Percentiles rank a stretch among this genome's conserved stretches.
These are phyloP conservation scores for Cyberlindnera veronae DNA, from an alignment of 805 yeast genomes.

Conservation along the genomic window DNA sequence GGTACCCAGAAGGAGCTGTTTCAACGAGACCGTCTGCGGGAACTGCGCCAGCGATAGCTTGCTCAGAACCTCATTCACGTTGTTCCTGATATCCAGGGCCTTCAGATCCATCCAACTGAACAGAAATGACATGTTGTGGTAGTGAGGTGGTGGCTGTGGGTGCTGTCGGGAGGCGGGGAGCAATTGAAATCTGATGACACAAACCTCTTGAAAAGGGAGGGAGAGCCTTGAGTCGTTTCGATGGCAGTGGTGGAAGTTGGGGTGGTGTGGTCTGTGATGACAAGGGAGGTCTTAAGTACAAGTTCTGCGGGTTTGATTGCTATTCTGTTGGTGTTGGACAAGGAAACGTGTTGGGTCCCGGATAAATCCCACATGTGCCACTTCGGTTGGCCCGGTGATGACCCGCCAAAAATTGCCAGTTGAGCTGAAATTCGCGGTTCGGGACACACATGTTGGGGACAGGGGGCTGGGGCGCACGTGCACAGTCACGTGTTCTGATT, in stretches of 20 bases:
- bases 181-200: not conserved
- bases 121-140: constrained; percentile 21
- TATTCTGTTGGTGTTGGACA: no score
- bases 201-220: not conserved
- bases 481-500: no score
- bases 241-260: not conserved
- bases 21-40: constrained; percentile 21
- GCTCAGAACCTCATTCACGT: constrained; percentile 23
- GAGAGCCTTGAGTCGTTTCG: not conserved
- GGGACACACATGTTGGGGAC: no score
- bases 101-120: constrained; percentile 24
- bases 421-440: no score
- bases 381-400: not conserved
- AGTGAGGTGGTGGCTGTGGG: not conserved
- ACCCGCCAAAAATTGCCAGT: not conserved
- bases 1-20: constrained; percentile 15
- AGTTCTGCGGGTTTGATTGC: not conserved
- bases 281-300: not conserved
- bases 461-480: no score
- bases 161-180: constrained; percentile 2
- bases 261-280: not conserved
- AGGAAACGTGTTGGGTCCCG: not conserved
- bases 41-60: constrained; percentile 15
- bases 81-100: constrained; percentile 20
- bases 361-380: not conserved